Conservation (phyloP, 192 early-diverging fungal species). For the Coemansia sp. region DNA sequence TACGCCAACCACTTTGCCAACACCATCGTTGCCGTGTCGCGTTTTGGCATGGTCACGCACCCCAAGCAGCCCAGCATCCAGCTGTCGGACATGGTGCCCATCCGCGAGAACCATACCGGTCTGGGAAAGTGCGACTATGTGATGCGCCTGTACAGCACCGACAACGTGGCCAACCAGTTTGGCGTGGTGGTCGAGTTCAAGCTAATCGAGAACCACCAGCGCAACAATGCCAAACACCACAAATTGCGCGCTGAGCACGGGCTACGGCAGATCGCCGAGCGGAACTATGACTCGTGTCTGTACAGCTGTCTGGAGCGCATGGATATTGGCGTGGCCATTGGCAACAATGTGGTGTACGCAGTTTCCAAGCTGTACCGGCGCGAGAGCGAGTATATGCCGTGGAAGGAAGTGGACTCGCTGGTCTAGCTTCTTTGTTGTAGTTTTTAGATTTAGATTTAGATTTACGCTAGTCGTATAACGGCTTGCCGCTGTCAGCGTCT, state of each 20-base stretch:
- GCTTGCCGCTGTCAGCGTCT: slow-evolving; percentile 13
- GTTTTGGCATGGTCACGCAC: slow-evolving; percentile 30
- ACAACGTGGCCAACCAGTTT: slow-evolving; percentile 26
- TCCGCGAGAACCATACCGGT: slow-evolving; percentile 15
- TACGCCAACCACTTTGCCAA: slow-evolving; percentile 43
- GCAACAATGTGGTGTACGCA: slow-evolving; percentile 19
- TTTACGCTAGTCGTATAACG: not conserved
- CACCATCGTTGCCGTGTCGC: slow-evolving; percentile 24
- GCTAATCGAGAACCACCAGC: slow-evolving; percentile 13
- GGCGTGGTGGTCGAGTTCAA: slow-evolving; percentile 35
- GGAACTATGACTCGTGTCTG: slow-evolving; percentile 21
- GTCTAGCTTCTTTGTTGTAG: not conserved
- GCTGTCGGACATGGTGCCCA: slow-evolving; percentile 12
- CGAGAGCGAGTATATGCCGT: slow-evolving; percentile 11
- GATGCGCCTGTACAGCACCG: slow-evolving; percentile 12
- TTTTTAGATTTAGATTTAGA: not conserved
- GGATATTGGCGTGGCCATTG: slow-evolving; percentile 38
- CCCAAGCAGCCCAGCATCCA: slow-evolving; percentile 18
- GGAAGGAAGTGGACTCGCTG: slow-evolving; percentile 5
- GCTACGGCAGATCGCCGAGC: slow-evolving; percentile 12
- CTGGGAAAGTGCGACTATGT: slow-evolving; percentile 11
- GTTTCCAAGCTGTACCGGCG: slow-evolving; percentile 11
- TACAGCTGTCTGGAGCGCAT: slow-evolving; percentile 31
- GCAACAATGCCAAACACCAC: slow-evolving; percentile 6
- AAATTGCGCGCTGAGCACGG: slow-evolving; percentile 7